Conservation (phyloP, 805 yeast species). For the Candida hispaniensis region DNA sequence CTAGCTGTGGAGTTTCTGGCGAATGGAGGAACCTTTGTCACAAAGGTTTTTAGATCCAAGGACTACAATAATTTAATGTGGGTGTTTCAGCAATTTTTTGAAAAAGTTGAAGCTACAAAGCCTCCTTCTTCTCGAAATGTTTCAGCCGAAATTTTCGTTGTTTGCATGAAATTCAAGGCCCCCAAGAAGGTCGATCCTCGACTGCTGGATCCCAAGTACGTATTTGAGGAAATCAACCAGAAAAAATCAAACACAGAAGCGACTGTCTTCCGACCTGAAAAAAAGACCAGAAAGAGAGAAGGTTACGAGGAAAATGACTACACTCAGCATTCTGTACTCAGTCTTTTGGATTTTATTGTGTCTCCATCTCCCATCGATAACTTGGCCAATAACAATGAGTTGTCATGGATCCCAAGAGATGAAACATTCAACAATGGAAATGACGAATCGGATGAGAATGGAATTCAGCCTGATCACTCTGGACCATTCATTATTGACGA, state of each 20-base stretch:
- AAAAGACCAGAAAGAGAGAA: conserved; percentile 77
- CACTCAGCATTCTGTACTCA: conserved; percentile 53
- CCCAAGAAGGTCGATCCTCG: conserved; percentile 93
- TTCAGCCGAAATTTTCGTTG: conserved; percentile 97
- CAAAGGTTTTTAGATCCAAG: conserved; percentile 96
- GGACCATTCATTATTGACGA: conserved; percentile 37
- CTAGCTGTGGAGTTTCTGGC: conserved; percentile 86
- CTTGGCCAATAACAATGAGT: conserved; percentile 61
- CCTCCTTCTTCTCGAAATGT: conserved; percentile 99
- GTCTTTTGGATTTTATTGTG: conserved; percentile 70
- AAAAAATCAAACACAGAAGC: conserved; percentile 59
- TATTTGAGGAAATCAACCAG: conserved; percentile 79
- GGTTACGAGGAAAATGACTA: conserved; percentile 97
- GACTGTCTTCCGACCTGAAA: conserved; percentile 89
- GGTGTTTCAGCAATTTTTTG: conserved; percentile 94
- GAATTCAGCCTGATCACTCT: not conserved
- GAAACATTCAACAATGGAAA: no score
- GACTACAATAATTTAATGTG: conserved; percentile 95
- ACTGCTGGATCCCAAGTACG: conserved; percentile 81
- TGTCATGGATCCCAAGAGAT: conserved; percentile 29
- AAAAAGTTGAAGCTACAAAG: conserved; percentile 95
- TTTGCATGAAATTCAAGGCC: conserved; percentile 90
- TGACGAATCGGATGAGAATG: not conserved
- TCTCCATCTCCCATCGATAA: conserved; percentile 74
- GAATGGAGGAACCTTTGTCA: conserved; percentile 90